A percentile compares a stretch with the other conserved stretches of the same genome.
Evolutionary conservation across 192 early-diverging fungal genomes (phyloP).

Genomic region (Entophlyctis helioformis): DNA sequence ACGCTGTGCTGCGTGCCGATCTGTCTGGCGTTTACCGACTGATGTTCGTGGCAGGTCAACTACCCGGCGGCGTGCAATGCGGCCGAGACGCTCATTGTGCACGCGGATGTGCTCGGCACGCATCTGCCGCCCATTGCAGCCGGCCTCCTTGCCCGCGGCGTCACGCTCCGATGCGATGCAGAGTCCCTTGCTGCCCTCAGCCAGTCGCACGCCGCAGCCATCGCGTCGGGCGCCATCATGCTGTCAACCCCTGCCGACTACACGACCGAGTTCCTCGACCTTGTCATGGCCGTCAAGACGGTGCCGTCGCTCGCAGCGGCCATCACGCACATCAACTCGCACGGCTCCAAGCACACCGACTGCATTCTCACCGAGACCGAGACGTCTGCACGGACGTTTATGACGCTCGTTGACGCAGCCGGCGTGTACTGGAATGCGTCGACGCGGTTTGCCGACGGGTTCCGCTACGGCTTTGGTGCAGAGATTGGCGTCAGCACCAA

Average conservation of each 20-base stretch:
- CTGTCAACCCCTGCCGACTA: slow-evolving; percentile 48
- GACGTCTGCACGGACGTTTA: slow-evolving; percentile 64
- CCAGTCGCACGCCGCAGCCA: slow-evolving; percentile 13
- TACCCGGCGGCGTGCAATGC: slow-evolving; percentile 96
- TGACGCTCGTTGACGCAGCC: slow-evolving; percentile 91
- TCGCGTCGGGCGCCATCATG: no score
- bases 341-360: slow-evolving; percentile 94
- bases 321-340: slow-evolving; percentile 84
- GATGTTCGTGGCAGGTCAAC: slow-evolving; percentile 34
- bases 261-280: slow-evolving; percentile 84
- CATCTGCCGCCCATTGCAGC: slow-evolving; percentile 34
- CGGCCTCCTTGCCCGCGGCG: slow-evolving; percentile 46
- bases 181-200: slow-evolving; percentile 18
- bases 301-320: slow-evolving; percentile 67
- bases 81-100: slow-evolving; percentile 85
- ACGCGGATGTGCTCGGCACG: slow-evolving; percentile 33
- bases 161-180: slow-evolving; percentile 50
- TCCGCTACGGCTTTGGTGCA: slow-evolving; percentile 96
- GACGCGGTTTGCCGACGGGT: slow-evolving; percentile 95
- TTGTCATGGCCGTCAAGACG: slow-evolving; percentile 69
- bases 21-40: neutral
- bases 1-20: neutral
- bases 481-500: slow-evolving; percentile 97
- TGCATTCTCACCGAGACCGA: slow-evolving; percentile 77
- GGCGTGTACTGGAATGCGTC: slow-evolving; percentile 96